These are phyloP conservation scores for Escovopsis weberi DNA, from an alignment of 2,329 filamentous ascomycete genomes.

Conservation along the genomic window DNA sequence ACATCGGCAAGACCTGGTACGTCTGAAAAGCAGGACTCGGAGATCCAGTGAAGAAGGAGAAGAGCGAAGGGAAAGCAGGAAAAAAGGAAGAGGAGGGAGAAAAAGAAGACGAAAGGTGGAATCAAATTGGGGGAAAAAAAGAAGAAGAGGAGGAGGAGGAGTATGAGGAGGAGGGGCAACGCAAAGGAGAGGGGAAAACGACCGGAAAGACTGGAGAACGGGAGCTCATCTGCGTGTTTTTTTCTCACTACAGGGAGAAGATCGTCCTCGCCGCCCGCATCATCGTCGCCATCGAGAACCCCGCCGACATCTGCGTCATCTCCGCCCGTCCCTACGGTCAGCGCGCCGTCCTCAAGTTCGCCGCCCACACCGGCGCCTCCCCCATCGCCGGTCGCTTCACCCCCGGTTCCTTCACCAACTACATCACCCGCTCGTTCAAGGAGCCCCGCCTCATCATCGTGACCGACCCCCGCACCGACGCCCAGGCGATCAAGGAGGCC, in stretches of 20 bases:
- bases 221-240: conserved; percentile 3
- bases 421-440: conserved; percentile 99
- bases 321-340: conserved; percentile 98
- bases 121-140: too few relatives aligned
- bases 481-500: conserved; percentile 99
- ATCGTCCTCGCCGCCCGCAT: conserved; percentile 97
- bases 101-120: too few relatives aligned
- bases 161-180: too few relatives aligned
- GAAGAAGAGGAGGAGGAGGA: not conserved
- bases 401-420: conserved; percentile 99
- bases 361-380: conserved; percentile 91
- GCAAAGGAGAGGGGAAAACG: not conserved
- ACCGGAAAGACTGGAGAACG: not conserved
- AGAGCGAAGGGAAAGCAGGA: too few relatives aligned
- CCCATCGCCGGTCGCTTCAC: conserved; percentile 99
- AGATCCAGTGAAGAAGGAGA: not conserved
- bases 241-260: conserved; percentile 64
- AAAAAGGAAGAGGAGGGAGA: too few relatives aligned
- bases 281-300: conserved; percentile 98
- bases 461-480: conserved; percentile 98
- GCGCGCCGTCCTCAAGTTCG: conserved; percentile 99
- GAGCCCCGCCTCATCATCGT: conserved; percentile 99
- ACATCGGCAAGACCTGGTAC: conserved; percentile 99
- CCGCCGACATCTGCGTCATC: conserved; percentile 97
- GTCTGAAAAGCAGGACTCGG: conserved; percentile 17